A percentile compares a stretch with the other conserved stretches of the same genome.
Conservation (phyloP, 1,284 basidiomycete species). For the Ceratobasidium sp. region DNA sequence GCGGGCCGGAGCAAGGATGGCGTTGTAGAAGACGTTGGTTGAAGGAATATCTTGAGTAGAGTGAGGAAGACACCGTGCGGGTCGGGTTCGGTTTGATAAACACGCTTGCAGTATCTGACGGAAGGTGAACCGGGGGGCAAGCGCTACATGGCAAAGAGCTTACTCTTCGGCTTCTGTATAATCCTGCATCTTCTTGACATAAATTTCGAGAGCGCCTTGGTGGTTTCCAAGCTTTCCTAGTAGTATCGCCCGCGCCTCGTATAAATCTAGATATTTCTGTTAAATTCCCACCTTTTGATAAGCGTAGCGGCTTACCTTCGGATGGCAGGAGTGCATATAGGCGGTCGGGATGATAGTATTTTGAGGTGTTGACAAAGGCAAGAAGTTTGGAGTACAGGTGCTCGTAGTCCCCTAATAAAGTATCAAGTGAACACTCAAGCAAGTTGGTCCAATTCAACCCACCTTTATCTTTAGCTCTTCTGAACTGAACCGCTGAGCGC, state of each 20-base stretch:
- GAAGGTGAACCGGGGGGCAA: background rate
- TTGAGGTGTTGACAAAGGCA: slow-evolving; percentile 79
- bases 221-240: slow-evolving; percentile 92
- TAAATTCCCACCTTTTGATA: background rate
- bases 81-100: slow-evolving; percentile 73
- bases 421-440: background rate
- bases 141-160: slow-evolving; percentile 45
- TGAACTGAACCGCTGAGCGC: slow-evolving; percentile 65
- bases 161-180: slow-evolving; percentile 90
- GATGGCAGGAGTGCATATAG: slow-evolving; percentile 82
- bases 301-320: slow-evolving; percentile 68
- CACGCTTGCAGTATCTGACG: slow-evolving; percentile 86
- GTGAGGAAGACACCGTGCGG: slow-evolving; percentile 83
- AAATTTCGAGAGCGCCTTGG: slow-evolving; percentile 92
- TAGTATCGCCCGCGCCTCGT: slow-evolving; percentile 90
- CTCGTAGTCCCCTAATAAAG: slow-evolving; percentile 60
- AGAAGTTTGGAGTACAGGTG: slow-evolving; percentile 79
- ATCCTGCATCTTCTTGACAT: slow-evolving; percentile 88
- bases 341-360: slow-evolving; percentile 82
- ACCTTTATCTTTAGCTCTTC: slow-evolving; percentile 65
- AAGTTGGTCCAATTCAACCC: slow-evolving; percentile 64
- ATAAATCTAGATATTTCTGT: slow-evolving; percentile 70
- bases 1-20: slow-evolving; percentile 78
- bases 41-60: slow-evolving; percentile 89
- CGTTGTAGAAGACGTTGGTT: slow-evolving; percentile 62